Evolutionary conservation across 2,329 filamentous ascomycete genomes (phyloP).

Genomic region (Diaporthe velutina): DNA sequence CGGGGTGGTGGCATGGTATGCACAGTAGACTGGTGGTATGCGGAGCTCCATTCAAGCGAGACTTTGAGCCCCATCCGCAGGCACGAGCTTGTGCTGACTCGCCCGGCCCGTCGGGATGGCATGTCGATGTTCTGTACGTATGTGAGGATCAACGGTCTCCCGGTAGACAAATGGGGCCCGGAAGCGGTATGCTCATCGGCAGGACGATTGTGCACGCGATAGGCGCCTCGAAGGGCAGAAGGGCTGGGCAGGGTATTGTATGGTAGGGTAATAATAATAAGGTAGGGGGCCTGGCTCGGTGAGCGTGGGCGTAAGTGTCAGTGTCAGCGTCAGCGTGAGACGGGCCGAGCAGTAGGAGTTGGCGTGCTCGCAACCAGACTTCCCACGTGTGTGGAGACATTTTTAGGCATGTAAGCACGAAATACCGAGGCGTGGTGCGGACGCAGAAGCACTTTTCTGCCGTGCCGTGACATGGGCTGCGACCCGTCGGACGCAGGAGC

Average conservation of each 20-base stretch:
- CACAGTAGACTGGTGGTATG: not conserved
- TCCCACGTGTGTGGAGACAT: slow-evolving; percentile 25
- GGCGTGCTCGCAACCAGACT: slow-evolving; percentile 20
- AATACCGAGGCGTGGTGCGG: slow-evolving; percentile 16
- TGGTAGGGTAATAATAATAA: too few species aligned
- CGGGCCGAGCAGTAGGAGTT: slow-evolving; percentile 27
- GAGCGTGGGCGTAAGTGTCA: not conserved
- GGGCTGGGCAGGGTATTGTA: not conserved
- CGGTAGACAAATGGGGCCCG: not conserved
- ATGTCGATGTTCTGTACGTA: not conserved
- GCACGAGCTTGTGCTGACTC: slow-evolving; percentile 22
- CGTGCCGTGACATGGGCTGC: slow-evolving; percentile 19
- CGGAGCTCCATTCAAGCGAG: slow-evolving; percentile 12
- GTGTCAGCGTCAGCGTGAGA: slow-evolving; percentile 20
- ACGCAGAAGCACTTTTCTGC: not conserved
- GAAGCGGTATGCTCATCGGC: not conserved
- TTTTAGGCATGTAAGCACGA: slow-evolving; percentile 1
- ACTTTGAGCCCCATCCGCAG: not conserved
- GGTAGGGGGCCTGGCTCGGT: slow-evolving; percentile 15
- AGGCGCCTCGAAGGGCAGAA: not conserved
- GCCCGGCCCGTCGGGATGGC: slow-evolving; percentile 11
- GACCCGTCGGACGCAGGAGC: slow-evolving; percentile 10
- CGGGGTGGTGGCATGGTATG: not conserved
- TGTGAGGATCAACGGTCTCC: not conserved
- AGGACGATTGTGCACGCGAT: not conserved